A percentile compares a stretch with the other conserved stretches of the same genome.
Conservation (phyloP, 1,284 basidiomycete species). For the Exsudoporus floridanus region DNA sequence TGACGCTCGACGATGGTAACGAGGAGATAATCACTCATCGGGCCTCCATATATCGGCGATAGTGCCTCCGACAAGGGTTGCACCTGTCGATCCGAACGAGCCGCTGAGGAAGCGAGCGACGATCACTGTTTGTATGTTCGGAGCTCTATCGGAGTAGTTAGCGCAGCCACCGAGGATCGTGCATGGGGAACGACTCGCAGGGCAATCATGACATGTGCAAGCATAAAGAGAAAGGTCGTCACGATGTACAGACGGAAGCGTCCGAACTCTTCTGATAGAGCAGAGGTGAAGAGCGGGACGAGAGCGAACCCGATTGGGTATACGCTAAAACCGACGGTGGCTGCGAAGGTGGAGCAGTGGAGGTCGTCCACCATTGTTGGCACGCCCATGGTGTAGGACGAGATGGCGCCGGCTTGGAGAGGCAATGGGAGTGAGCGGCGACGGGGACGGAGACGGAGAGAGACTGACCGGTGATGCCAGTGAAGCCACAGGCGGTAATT, state of each 20-base stretch:
- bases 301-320: conserved; percentile 51
- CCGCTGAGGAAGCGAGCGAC: conserved; percentile 31
- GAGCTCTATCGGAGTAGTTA: conserved; percentile 23
- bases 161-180: not conserved
- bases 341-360: conserved; percentile 35
- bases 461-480: conserved; percentile 32
- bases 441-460: not conserved
- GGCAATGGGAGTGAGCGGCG: not conserved
- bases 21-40: conserved; percentile 24
- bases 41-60: conserved; percentile 50
- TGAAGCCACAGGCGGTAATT: conserved; percentile 31
- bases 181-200: conserved; percentile 34
- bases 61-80: conserved; percentile 64
- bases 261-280: conserved; percentile 54
- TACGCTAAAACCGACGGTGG: conserved; percentile 40
- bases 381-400: conserved; percentile 43
- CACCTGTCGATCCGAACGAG: conserved; percentile 51
- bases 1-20: not conserved
- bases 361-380: conserved; percentile 46
- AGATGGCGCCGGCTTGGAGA: conserved; percentile 35
- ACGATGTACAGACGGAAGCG: conserved; percentile 46
- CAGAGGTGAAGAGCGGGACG: conserved; percentile 48
- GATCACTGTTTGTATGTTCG: conserved; percentile 34
- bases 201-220: conserved; percentile 41
- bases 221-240: conserved; percentile 40